Evolutionary conservation across 1,284 basidiomycete species (phyloP).

Genomic region (Apiotrichum veenhuisii): DNA sequence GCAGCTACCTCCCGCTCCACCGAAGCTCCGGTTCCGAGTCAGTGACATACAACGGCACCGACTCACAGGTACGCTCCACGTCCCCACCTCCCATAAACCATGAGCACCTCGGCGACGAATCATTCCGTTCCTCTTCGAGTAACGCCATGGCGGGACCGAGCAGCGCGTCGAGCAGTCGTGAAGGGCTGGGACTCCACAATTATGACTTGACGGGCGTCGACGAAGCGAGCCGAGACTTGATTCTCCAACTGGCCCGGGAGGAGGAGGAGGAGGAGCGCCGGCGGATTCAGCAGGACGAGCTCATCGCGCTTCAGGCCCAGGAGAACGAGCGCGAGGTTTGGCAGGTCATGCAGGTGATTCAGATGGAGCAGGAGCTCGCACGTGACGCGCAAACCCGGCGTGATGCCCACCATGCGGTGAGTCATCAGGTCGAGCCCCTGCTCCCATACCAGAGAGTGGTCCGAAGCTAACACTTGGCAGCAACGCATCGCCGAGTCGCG

Average conservation of each 20-base stretch:
- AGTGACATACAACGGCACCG: not conserved
- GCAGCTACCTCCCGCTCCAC: not conserved
- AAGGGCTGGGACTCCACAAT: not conserved
- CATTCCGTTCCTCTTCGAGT: not conserved
- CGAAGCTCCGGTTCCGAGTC: not conserved
- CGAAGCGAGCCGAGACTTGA: slow-evolving; percentile 16
- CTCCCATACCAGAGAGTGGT: too few species aligned
- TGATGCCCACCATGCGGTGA: not conserved
- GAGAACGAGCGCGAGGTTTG: slow-evolving; percentile 40
- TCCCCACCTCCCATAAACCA: not conserved
- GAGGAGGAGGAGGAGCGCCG: slow-evolving; percentile 32
- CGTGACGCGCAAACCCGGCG: too few species aligned
- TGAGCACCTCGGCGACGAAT: slow-evolving; percentile 4
- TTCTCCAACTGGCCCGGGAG: slow-evolving; percentile 33
- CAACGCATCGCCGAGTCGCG: not conserved
- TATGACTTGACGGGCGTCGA: not conserved
- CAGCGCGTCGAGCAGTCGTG: not conserved
- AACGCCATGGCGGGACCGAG: slow-evolving; percentile 21
- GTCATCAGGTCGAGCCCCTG: too few species aligned
- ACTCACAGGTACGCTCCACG: not conserved
- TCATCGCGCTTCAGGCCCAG: slow-evolving; percentile 42
- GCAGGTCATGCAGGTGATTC: slow-evolving; percentile 15
- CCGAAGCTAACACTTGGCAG: not conserved
- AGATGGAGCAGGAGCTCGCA: not conserved
- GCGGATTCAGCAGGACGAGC: slow-evolving; percentile 30